Percentiles rank a stretch among this genome's conserved stretches.
These are phyloP conservation scores for Botrytis tulipae DNA, from an alignment of 2,329 filamentous ascomycete species.

Conservation along the genomic window DNA sequence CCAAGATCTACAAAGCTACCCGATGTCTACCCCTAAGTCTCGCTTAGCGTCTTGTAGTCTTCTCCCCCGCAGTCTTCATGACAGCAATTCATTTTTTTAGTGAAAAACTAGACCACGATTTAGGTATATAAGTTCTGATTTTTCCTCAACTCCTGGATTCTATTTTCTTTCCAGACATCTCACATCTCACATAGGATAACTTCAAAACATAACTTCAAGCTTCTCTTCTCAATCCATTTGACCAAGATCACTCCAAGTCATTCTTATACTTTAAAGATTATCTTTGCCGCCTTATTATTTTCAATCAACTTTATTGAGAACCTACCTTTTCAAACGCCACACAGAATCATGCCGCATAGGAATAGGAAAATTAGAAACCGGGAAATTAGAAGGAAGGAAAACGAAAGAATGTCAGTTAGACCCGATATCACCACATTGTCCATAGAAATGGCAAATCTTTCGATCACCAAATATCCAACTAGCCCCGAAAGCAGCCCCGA, in stretches of 20 bases:
- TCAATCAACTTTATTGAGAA: neutral
- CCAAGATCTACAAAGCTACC: neutral
- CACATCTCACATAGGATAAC: neutral
- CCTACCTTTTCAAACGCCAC: neutral
- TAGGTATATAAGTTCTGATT: neutral
- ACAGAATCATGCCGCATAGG: neutral
- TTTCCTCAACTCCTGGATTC: neutral
- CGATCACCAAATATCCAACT: neutral
- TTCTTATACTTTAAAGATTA: neutral
- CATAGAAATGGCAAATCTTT: neutral
- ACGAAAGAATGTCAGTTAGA: neutral
- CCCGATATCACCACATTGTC: neutral
- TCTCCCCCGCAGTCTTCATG: too few species aligned
- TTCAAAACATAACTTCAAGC: neutral
- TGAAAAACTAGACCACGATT: neutral
- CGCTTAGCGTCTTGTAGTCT: neutral
- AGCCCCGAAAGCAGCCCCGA: neutral
- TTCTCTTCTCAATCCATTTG: neutral
- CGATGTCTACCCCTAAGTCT: neutral
- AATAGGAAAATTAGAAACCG: neutral
- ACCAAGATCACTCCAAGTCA: neutral
- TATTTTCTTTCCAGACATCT: neutral
- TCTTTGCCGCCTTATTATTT: neutral
- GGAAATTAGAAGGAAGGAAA: neutral
- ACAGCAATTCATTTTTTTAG: neutral